Percentiles rank a stretch among this genome's conserved stretches.
Conservation (phyloP, 108 stramenopile genomes). For the Skeletonema grethae region DNA sequence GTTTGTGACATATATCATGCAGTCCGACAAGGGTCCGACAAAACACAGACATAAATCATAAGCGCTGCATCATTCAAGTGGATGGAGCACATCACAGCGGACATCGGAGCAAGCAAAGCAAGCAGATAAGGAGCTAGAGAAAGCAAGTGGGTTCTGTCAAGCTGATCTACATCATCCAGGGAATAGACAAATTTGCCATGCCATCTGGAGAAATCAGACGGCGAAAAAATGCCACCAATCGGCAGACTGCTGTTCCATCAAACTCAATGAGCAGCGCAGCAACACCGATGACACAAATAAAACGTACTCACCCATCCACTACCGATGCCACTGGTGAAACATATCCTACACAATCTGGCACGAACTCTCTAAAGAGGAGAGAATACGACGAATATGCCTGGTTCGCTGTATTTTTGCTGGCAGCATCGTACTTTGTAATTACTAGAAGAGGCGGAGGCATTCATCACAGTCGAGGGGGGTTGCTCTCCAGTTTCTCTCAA, state of each 20-base stretch:
- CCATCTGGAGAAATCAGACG: conserved; percentile 7
- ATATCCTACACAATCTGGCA: background rate
- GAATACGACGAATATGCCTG: conserved; percentile 42
- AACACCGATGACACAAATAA: background rate
- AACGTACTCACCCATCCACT: background rate
- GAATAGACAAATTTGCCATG: background rate
- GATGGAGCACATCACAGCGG: no score
- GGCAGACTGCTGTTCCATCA: background rate
- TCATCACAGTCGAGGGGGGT: conserved; percentile 13
- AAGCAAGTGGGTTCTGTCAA: no score
- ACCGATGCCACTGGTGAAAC: background rate
- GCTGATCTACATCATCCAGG: no score
- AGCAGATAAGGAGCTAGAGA: no score
- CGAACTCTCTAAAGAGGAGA: background rate
- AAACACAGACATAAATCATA: no score
- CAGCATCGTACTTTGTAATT: conserved; percentile 28
- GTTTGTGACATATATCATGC: no score
- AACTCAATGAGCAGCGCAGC: background rate
- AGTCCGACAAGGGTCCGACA: no score
- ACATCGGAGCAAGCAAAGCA: no score
- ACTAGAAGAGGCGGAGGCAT: conserved; percentile 17
- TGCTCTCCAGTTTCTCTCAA: conserved; percentile 30
- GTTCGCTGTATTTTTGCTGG: conserved; percentile 39
- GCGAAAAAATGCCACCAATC: conserved; percentile 9
- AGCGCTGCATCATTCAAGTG: no score